Percentiles rank a stretch among this genome's conserved stretches.
Conservation (phyloP, 1,284 basidiomycete genomes). For the Ustilago lituana region DNA sequence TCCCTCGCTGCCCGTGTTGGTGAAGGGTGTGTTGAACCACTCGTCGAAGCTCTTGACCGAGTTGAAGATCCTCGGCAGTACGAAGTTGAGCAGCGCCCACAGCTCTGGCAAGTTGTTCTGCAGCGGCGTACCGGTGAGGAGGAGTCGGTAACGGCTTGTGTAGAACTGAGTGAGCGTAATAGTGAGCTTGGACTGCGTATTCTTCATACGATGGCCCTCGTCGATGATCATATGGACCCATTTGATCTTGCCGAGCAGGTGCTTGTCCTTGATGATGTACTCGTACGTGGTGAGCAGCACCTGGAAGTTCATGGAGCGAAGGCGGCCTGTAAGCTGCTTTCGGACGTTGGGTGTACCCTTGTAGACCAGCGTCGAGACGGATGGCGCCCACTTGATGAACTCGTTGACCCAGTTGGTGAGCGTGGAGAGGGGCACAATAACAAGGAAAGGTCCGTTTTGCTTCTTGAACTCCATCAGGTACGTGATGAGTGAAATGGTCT, state of each 20-base stretch:
- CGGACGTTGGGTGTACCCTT: slow-evolving; percentile 66
- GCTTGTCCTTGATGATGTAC: slow-evolving; percentile 68
- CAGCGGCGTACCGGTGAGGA: slow-evolving; percentile 95
- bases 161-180: slow-evolving; percentile 94
- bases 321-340: slow-evolving; percentile 58
- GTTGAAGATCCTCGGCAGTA: slow-evolving; percentile 97
- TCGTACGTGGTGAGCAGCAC: slow-evolving; percentile 67
- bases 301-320: slow-evolving; percentile 64
- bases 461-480: slow-evolving; percentile 67
- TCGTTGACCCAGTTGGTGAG: slow-evolving; percentile 68
- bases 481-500: slow-evolving; percentile 67
- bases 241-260: slow-evolving; percentile 66
- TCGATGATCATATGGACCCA: slow-evolving; percentile 68
- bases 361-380: slow-evolving; percentile 64
- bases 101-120: slow-evolving; percentile 99
- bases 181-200: slow-evolving; percentile 92
- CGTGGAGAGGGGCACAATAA: slow-evolving; percentile 67
- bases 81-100: slow-evolving; percentile 98
- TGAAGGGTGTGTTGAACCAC: slow-evolving; percentile 99
- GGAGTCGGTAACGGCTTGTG: slow-evolving; percentile 90
- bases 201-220: slow-evolving; percentile 97
- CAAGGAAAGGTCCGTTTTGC: slow-evolving; percentile 66
- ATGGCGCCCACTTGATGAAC: slow-evolving; percentile 66
- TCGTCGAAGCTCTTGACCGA: slow-evolving; percentile 99
- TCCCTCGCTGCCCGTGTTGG: slow-evolving; percentile 86